Percentiles rank a stretch among this genome's conserved stretches.
Conservation (phyloP, 1,139 yeast species). For the Debaryomyces coudertii region DNA sequence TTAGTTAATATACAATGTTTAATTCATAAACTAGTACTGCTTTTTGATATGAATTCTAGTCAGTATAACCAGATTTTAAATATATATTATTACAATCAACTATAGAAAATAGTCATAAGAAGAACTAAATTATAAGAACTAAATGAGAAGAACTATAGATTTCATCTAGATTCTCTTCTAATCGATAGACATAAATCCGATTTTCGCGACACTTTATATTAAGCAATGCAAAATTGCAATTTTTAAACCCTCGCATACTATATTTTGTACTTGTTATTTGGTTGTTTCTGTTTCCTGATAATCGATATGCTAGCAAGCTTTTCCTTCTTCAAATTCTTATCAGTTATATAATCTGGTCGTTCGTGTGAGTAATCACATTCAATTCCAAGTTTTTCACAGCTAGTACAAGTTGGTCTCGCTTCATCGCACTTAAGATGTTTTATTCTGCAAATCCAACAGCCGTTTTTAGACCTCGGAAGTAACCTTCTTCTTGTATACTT, state of each 20-base stretch:
- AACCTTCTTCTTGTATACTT: constrained; percentile 47
- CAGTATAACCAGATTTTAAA: not conserved
- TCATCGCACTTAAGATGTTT: constrained; percentile 55
- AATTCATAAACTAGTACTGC: too few relatives aligned
- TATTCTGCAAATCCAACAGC: constrained; percentile 56
- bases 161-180: not conserved
- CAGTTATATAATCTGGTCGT: constrained; percentile 46
- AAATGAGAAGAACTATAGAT: not conserved
- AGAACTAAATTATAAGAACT: not conserved
- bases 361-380: constrained; percentile 47
- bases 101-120: not conserved
- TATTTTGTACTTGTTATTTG: not conserved
- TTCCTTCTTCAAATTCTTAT: constrained; percentile 39
- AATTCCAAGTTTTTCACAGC: constrained; percentile 47
- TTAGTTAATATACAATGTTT: too few relatives aligned
- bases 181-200: not conserved
- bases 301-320: constrained; percentile 38
- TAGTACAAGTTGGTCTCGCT: constrained; percentile 40
- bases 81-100: not conserved
- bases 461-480: constrained; percentile 47
- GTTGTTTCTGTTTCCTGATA: constrained; percentile 34
- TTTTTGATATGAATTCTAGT: too few relatives aligned
- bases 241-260: not conserved
- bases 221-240: not conserved
- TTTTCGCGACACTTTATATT: not conserved